Evolutionary conservation across 2,329 filamentous ascomycete species (phyloP), one percentile per base, ranked within the genome.

Genomic region (Pyricularia sp.): DNA sequence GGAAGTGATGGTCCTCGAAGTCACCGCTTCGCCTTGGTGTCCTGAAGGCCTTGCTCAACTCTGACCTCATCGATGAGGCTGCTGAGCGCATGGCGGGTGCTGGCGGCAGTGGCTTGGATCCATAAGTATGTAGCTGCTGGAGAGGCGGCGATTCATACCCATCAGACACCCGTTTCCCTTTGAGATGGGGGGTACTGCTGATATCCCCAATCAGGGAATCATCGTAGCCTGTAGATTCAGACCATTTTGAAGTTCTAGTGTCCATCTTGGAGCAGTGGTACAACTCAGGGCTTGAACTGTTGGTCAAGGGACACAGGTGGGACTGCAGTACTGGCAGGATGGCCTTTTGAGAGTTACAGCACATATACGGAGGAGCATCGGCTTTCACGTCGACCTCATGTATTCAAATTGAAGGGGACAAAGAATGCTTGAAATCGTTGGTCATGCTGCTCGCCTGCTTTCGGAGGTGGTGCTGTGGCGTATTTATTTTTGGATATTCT

Each of bases 31-130:
- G 67, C 31, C 68, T 64, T 2, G 71, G 68, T 2, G 70, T 71
- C 30, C 70, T 69, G 26, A 73, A 71, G n/a, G 71, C 70, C 9
- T 66, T 68, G 59, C 68, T 72, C 25, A 73, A 64, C 63, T 74
- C 73, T 58, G 72, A 70, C 67, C 71, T 73, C 63, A 73, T 71
- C 28, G 68, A 69, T 12, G 73, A 74, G 7, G 71, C 31, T 10
- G 33, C 23, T 20, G 73, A 73, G 4, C 69, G 25, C 58, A 70
- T 69, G 30, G 68, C 61, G 14, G 75, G 75, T 10, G 74, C 66
- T 5, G 74, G 73, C 20, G 76, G 76, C 3, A 77, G 70, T 4
- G 74, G 72, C 61, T 72, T 76, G 58, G 65, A 73, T 55, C 72
- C 69, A 68, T 77, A 76, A n/a, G 64, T 68, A 28, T 63, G 59